These are phyloP conservation scores for Starmerella scarabaei DNA, from an alignment of 805 yeast genomes.

Conservation along the genomic window DNA sequence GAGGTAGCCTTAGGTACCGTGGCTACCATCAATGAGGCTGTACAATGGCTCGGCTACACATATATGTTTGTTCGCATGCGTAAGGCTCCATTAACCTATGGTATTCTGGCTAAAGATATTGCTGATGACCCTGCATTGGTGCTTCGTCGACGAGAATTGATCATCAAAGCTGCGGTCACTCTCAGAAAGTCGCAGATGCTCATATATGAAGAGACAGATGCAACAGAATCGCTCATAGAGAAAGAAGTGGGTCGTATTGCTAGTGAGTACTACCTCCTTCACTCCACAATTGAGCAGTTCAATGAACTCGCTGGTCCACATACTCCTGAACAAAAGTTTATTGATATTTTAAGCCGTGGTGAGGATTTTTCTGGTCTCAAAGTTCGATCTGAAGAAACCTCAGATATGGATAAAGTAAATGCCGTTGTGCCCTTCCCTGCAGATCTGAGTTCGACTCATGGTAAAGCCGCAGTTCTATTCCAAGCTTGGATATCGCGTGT, in stretches of 20 bases:
- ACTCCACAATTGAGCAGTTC: slow-evolving; percentile 78
- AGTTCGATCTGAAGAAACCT: slow-evolving; percentile 73
- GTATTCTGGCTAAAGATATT: slow-evolving; percentile 76
- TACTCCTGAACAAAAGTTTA: slow-evolving; percentile 84
- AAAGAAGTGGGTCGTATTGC: slow-evolving; percentile 92
- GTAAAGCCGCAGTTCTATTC: slow-evolving; percentile 73
- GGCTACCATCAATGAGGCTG: slow-evolving; percentile 85
- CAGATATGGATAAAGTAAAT: slow-evolving; percentile 51
- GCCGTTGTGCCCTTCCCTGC: slow-evolving; percentile 29
- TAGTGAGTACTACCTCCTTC: slow-evolving; percentile 78
- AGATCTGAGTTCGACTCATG: slow-evolving; percentile 32
- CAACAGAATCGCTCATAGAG: slow-evolving; percentile 55
- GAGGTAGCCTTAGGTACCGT: slow-evolving; percentile 94
- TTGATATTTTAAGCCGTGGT: slow-evolving; percentile 81
- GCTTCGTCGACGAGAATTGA: slow-evolving; percentile 60
- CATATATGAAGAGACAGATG: slow-evolving; percentile 63
- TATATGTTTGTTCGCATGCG: slow-evolving; percentile 89
- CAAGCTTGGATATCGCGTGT: slow-evolving; percentile 82
- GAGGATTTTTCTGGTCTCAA: slow-evolving; percentile 86
- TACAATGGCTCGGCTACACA: slow-evolving; percentile 96
- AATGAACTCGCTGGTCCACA: slow-evolving; percentile 69
- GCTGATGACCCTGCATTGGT: slow-evolving; percentile 70
- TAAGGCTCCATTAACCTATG: slow-evolving; percentile 85
- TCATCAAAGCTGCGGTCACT: slow-evolving; percentile 64
- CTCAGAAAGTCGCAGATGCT: slow-evolving; percentile 88